Evolutionary conservation across 2,329 filamentous ascomycete species (phyloP).

Genomic region (Zasmidium citrigriseum): DNA sequence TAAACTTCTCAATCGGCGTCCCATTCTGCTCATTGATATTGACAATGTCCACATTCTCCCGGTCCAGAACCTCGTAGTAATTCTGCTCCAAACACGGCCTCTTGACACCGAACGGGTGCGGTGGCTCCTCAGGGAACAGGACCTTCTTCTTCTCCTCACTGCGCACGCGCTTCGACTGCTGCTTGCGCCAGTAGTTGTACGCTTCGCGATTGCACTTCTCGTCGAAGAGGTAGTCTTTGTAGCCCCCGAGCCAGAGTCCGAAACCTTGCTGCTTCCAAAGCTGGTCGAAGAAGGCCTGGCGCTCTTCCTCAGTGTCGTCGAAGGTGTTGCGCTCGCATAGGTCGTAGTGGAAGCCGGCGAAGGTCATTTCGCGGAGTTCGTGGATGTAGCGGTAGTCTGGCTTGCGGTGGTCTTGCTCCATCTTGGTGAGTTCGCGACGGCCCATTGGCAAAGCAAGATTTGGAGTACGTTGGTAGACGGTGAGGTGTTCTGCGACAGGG

Average conservation of each 20-base stretch:
- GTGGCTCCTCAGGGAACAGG: conserved; percentile 46
- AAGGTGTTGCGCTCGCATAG: conserved; percentile 57
- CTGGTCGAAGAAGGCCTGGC: conserved; percentile 46
- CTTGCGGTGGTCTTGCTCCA: conserved; percentile 53
- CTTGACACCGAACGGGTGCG: conserved; percentile 50
- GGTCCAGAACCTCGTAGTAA: conserved; percentile 49
- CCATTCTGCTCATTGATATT: conserved; percentile 40
- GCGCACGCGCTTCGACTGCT: conserved; percentile 44
- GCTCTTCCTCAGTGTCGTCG: conserved; percentile 44
- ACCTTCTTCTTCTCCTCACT: conserved; percentile 48
- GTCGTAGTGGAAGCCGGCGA: conserved; percentile 62
- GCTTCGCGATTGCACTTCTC: conserved; percentile 45
- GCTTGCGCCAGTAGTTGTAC: conserved; percentile 51
- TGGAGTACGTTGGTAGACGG: conserved; percentile 67
- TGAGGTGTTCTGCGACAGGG: conserved; percentile 43
- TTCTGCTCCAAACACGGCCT: conserved; percentile 50
- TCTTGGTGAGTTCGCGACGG: conserved; percentile 48
- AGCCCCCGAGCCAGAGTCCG: conserved; percentile 31
- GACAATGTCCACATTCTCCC: conserved; percentile 44
- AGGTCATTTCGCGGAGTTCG: conserved; percentile 53
- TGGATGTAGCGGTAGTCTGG: conserved; percentile 52
- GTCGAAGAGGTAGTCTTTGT: conserved; percentile 38
- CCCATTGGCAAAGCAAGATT: conserved; percentile 67
- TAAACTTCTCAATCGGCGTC: conserved; percentile 44
- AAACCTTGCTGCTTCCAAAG: conserved; percentile 41